Evolutionary conservation across 192 early-diverging fungal species (phyloP).

Genomic region (Chytriomyces hyalinus): DNA sequence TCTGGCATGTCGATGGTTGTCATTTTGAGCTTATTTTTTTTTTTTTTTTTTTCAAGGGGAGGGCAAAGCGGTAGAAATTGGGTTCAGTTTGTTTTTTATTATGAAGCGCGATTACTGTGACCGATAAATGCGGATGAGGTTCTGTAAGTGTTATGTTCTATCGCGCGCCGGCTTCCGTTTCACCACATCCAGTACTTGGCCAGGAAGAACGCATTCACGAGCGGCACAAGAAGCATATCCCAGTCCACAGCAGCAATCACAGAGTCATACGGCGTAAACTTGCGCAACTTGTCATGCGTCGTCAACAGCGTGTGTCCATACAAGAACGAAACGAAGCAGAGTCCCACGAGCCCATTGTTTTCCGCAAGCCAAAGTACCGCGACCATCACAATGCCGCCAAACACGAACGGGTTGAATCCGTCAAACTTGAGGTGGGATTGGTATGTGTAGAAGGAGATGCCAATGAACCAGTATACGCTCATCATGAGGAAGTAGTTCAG

Average conservation of each 20-base stretch:
- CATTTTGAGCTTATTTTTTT: no score
- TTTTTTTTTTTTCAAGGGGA: no score
- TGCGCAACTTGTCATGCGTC: background rate
- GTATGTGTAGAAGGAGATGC: constrained; percentile 28
- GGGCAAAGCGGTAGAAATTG: no score
- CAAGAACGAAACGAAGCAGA: background rate
- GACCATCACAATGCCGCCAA: constrained; percentile 8
- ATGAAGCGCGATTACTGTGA: no score
- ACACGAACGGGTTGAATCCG: constrained; percentile 15
- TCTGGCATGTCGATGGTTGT: no score
- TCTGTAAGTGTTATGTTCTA: no score
- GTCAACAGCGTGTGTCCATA: constrained; percentile 14
- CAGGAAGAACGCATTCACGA: constrained; percentile 27
- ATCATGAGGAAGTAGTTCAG: constrained; percentile 4
- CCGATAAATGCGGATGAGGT: no score
- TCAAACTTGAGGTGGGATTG: constrained; percentile 15
- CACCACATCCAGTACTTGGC: constrained; percentile 10
- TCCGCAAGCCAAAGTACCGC: constrained; percentile 33
- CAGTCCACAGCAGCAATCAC: constrained; percentile 15
- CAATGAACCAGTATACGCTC: constrained; percentile 20
- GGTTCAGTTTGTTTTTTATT: no score
- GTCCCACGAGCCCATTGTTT: constrained; percentile 27
- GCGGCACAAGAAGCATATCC: constrained; percentile 19
- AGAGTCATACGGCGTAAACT: background rate
- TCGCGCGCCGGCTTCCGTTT: background rate